Base-by-base conservation (phyloP, 768 basidiomycete genomes). In the Rhodotorula sphaerocarpa region DNA sequence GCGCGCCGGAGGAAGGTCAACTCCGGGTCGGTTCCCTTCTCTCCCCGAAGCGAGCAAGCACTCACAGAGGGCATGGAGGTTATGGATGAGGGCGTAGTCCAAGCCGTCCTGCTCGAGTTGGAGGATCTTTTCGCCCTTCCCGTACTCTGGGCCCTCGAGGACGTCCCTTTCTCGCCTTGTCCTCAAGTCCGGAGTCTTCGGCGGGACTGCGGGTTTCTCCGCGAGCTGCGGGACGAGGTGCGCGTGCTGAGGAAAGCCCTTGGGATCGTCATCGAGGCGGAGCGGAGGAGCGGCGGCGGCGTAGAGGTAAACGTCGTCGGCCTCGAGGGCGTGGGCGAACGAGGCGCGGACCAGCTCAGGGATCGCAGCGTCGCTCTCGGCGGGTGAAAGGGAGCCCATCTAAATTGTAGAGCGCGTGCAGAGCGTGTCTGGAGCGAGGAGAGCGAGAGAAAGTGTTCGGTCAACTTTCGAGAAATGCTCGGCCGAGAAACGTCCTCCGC, bases 201-300 rank as follows among this genome's bases (percentile, higher is more conserved):
- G 55, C 1, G 64, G 64, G 1, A 57, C 59, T 2, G 55, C 51
- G 3, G 64, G 64, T 42, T 66, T 66, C 15, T 56, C 36, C 1
- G 11, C 45, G 33, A 66, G 51, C 2, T 41, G 39, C 9, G 64
- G 59, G 7, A 66, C 51, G 48, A 61, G 39, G 27, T 61, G 59
- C 27, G 53, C 41, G 39, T 33, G 52, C 30, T 65, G 63, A 3
- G 33, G 30, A 30, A 50, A 57, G 3, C 11, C 15, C 34, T 0
- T 21, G 0, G 51, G 51, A 31, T 50, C 36, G 57, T 51, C 30
- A 3, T 43, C 16, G 34, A 56, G 43, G 6, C 15, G 12, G 21
- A 15, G 15, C 36, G 16, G 16, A 16, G 36, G 42, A 27, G 23
- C 1, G 43, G 41, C 14, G 31, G 44, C 23, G 43, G 27, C 50